Evolutionary conservation across 371 early-diverging fungal genomes (phyloP).

Genomic region (Syncephalastrum sp.): DNA sequence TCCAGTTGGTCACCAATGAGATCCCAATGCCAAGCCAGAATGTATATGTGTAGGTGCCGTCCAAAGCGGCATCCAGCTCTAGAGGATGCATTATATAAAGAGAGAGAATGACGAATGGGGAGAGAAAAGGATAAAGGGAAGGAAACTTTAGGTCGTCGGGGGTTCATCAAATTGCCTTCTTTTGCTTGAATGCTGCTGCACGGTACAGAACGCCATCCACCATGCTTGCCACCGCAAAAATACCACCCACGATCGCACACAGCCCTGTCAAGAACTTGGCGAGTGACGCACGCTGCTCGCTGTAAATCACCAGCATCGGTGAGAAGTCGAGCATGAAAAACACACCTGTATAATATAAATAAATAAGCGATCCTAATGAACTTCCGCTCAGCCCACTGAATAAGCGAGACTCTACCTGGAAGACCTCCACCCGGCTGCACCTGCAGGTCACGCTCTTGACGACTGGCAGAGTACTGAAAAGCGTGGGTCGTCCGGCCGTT

Average conservation of each 20-base stretch:
- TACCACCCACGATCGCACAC: constrained; percentile 94
- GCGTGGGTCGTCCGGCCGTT: constrained; percentile 71
- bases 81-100: constrained; percentile 1
- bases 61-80: neutral
- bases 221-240: constrained; percentile 93
- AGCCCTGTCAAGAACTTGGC: constrained; percentile 83
- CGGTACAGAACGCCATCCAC: constrained; percentile 84
- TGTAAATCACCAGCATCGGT: constrained; percentile 90
- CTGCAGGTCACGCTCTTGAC: constrained; percentile 63
- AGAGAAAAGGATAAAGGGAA: neutral
- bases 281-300: constrained; percentile 78
- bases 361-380: neutral
- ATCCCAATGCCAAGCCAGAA: constrained; percentile 47
- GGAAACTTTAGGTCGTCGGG: neutral
- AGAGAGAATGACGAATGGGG: neutral
- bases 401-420: constrained; percentile 46
- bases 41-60: constrained; percentile 3
- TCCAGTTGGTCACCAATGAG: constrained; percentile 39
- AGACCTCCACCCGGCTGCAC: constrained; percentile 41
- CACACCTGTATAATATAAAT: constrained; percentile 55
- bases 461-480: constrained; percentile 94
- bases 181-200: constrained; percentile 71
- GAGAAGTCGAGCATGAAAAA: constrained; percentile 96
- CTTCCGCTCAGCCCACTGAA: neutral
- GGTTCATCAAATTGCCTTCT: constrained; percentile 53